These are phyloP conservation scores for Fragosphaeria purpurea DNA, from an alignment of 2,329 filamentous ascomycete genomes.

Conservation along the genomic window DNA sequence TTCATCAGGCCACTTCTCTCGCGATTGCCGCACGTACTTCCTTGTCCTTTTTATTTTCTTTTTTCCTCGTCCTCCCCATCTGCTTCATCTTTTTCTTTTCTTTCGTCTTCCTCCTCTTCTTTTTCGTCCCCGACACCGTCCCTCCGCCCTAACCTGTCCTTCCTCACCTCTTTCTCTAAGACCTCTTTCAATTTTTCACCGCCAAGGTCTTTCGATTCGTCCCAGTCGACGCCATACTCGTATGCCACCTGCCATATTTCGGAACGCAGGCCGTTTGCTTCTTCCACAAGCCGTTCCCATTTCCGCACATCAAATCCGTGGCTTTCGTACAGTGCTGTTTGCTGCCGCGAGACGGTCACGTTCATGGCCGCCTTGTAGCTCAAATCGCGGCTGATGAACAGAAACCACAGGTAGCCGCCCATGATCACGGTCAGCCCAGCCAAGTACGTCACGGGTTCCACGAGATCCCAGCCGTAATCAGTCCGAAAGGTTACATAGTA, in stretches of 20 bases:
- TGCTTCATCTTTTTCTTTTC: constrained; percentile 1
- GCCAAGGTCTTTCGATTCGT: constrained; percentile 64
- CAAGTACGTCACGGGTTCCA: constrained; percentile 85
- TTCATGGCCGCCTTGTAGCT: constrained; percentile 81
- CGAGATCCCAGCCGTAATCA: constrained; percentile 77
- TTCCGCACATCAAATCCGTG: constrained; percentile 64
- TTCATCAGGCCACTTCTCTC: too few relatives aligned
- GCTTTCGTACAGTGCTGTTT: constrained; percentile 64
- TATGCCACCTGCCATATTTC: constrained; percentile 74
- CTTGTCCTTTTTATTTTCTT: neutral
- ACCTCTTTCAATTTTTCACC: constrained; percentile 53
- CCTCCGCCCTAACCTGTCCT: constrained; percentile 28
- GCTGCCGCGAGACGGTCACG: constrained; percentile 70
- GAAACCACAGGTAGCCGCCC: constrained; percentile 85
- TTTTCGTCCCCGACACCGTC: constrained; percentile 25
- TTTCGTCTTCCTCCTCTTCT: constrained; percentile 14
- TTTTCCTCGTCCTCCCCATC: neutral
- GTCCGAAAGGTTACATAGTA: constrained; percentile 65
- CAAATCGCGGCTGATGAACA: constrained; percentile 84
- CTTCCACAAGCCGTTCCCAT: constrained; percentile 72
- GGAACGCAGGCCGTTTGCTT: constrained; percentile 64
- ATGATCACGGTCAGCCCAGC: constrained; percentile 80
- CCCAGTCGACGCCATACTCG: constrained; percentile 87
- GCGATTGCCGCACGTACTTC: too few relatives aligned
- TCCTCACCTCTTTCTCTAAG: constrained; percentile 40